Evolutionary conservation across 2,329 filamentous ascomycete genomes (phyloP).

Genomic region (Ophiocordyceps camponoti-leonardi): DNA sequence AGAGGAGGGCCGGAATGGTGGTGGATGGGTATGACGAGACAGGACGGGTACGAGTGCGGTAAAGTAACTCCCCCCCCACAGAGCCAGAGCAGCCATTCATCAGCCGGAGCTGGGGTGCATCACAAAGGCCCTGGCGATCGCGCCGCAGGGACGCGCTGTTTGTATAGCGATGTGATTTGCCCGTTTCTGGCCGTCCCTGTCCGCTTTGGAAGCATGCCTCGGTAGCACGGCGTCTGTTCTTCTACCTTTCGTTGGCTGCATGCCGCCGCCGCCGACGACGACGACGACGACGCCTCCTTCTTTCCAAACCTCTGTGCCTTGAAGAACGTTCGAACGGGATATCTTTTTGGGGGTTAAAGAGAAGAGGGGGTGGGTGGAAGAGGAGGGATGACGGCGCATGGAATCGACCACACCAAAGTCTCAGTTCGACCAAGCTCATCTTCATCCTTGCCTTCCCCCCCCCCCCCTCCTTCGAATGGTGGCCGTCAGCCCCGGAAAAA

Average conservation of each 20-base stretch:
- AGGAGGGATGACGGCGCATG: neutral
- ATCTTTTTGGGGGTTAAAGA: no score
- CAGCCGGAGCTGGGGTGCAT: constrained; percentile 3
- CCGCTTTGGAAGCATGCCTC: neutral
- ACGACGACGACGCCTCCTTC: no score
- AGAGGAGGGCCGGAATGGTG: no score
- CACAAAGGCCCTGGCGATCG: constrained; percentile 1
- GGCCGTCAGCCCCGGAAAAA: neutral
- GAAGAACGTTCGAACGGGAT: no score
- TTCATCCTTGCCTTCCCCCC: neutral
- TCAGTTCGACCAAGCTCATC: neutral
- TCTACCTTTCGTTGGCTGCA: neutral
- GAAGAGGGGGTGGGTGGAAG: neutral
- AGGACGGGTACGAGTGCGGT: no score
- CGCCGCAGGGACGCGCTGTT: neutral
- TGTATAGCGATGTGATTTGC: neutral
- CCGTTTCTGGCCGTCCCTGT: neutral
- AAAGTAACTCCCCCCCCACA: neutral
- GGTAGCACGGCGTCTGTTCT: constrained; percentile 1
- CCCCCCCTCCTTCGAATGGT: no score
- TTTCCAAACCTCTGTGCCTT: neutral
- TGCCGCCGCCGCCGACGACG: neutral
- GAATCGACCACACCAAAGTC: neutral
- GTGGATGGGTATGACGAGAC: no score
- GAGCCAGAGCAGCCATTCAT: constrained; percentile 1